Evolutionary conservation across 1,139 yeast genomes (phyloP).

Genomic region (Candida anutae): DNA sequence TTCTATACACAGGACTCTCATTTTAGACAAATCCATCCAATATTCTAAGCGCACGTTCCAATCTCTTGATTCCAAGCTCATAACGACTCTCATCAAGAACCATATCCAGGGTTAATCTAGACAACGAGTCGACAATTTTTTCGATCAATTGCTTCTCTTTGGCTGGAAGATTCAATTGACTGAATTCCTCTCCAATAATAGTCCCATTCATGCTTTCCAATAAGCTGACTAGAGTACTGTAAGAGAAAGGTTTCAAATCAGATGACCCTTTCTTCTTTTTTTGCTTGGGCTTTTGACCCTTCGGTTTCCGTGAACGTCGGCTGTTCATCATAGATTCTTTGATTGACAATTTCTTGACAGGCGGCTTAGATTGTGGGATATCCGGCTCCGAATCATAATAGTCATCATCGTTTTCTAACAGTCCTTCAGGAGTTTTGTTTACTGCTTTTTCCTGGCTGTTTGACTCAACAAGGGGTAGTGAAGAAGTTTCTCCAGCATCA

Average conservation of each 20-base stretch:
- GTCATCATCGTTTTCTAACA: neutral
- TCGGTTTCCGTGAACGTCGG: constrained; percentile 1
- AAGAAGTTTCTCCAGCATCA: too few species aligned
- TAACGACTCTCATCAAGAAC: constrained; percentile 73
- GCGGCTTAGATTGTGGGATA: constrained; percentile 14
- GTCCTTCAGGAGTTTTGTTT: neutral
- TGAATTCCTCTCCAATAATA: constrained; percentile 62
- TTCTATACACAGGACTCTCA: neutral
- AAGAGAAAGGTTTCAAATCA: constrained; percentile 45
- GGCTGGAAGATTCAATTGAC: constrained; percentile 62
- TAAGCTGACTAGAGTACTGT: constrained; percentile 49
- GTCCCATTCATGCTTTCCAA: constrained; percentile 60
- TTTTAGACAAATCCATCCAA: constrained; percentile 60
- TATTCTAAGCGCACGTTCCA: constrained; percentile 75
- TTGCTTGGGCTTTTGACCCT: constrained; percentile 10
- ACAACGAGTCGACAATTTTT: constrained; percentile 75
- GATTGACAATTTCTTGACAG: constrained; percentile 28
- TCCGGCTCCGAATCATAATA: neutral
- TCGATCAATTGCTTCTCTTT: constrained; percentile 77
- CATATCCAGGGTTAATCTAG: constrained; percentile 84
- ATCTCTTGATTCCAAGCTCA: constrained; percentile 70
- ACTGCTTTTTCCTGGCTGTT: neutral
- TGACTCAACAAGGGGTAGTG: too few species aligned
- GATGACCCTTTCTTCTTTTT: constrained; percentile 9
- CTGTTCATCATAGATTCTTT: constrained; percentile 19